Evolutionary conservation across 345 rosid genomes (phyloP).

Genomic region (Pelargonium nanum): DNA sequence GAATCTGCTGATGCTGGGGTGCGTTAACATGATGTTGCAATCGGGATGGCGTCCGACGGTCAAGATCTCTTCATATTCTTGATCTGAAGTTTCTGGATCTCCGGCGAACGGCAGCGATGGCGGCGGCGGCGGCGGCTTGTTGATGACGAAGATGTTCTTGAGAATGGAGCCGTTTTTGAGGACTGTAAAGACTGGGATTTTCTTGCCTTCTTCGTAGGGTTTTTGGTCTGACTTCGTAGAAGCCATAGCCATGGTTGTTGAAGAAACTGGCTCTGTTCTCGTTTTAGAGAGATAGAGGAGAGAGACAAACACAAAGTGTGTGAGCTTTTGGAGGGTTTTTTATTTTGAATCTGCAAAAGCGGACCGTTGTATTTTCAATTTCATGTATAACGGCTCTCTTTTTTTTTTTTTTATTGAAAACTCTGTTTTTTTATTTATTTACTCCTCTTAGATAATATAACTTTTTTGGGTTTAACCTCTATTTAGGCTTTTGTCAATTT

Average conservation of each 20-base stretch:
- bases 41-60: slow-evolving; percentile 78
- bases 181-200: slow-evolving; percentile 74
- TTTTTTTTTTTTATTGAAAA: background rate
- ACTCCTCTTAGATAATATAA: too few species aligned
- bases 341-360: slow-evolving; percentile 32
- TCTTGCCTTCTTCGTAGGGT: slow-evolving; percentile 21
- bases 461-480: too few species aligned
- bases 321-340: slow-evolving; percentile 6
- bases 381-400: slow-evolving; percentile 17
- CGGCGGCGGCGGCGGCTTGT: slow-evolving; percentile 19
- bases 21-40: slow-evolving; percentile 61
- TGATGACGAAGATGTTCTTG: slow-evolving; percentile 74
- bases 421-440: background rate
- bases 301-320: background rate
- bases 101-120: slow-evolving; percentile 3
- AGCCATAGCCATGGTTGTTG: slow-evolving; percentile 13
- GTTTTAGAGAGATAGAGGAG: background rate
- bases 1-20: slow-evolving; percentile 88
- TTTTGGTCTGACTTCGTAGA: slow-evolving; percentile 15
- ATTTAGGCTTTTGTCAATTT: too few species aligned
- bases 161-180: slow-evolving; percentile 67
- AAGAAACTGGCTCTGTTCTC: background rate
- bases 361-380: slow-evolving; percentile 30
- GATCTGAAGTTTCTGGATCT: slow-evolving; percentile 10
- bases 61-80: slow-evolving; percentile 46